Base-by-base conservation (phyloP, 2,329 filamentous ascomycete species). In the Curvularia spicifera region DNA sequence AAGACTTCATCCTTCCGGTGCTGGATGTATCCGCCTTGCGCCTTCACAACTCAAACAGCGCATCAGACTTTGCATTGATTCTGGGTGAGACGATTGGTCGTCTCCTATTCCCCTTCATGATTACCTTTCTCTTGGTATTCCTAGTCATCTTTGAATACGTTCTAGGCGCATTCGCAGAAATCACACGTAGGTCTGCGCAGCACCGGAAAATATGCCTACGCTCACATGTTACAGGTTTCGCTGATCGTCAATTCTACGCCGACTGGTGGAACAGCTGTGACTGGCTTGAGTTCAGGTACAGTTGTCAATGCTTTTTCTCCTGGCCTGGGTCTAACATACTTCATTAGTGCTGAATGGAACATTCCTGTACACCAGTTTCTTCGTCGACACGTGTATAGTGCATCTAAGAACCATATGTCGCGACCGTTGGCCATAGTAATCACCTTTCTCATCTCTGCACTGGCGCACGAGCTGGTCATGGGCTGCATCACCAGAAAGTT, bases 81-180 rank as follows among this genome's bases (percentile, higher is more conserved):
- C 84, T 99, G 24, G 87, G 91, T 28, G 95, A 98, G 81, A 93
- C 91, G 13, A 93, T 97, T 72, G 94, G 90, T 56, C 88, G 91
- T 82, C 86, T 99, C 18, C 85, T 99, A 22, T 98, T 97, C 78
- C 95, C 95, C 3, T 99, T 98, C 78, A 97, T 97, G 91, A 84
- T 98, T 60, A 96, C 89, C 4, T 96, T 98, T 76, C 82, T 98
- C 4, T 87, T 98, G 47, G 93, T 98, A 54, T 99, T 99, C 81
- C 87, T 99, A 57, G 93, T 97, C 76, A 98, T 98, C 70, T 99
- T 98, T 77, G 95, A 99, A 77, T 99, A 98, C 77, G 85, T 97
- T 10, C 86, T 98, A 33, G 95, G 94, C 57, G 93, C 93, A 47
- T 97, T 96, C 71, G 95, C 93, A 13, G 95, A 99, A 77, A 91